phyloP scores from a whole-genome alignment of 1,284 basidiomycete genomes.

The Sanghuangporus sanghuang region DNA sequence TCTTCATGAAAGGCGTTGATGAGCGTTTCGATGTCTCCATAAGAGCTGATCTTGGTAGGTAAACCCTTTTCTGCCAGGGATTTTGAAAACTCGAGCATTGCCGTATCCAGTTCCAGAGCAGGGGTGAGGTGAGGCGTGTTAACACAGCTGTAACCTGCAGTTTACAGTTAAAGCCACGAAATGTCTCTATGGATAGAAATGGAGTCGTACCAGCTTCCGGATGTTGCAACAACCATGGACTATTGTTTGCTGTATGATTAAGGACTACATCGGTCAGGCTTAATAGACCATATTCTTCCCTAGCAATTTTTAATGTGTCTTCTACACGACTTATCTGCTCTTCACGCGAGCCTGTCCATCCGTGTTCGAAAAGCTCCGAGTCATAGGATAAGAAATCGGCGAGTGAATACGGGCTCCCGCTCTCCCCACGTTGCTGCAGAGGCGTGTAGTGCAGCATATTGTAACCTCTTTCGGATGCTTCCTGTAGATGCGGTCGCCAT shows the following conservation, averaged over 20 bases:
- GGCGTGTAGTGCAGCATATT: conserved; percentile 97
- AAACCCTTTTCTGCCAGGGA: conserved; percentile 63
- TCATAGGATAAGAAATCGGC: conserved; percentile 83
- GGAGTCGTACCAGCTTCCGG: conserved; percentile 79
- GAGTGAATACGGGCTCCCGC: conserved; percentile 89
- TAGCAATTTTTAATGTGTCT: conserved; percentile 61
- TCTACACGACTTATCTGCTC: conserved; percentile 53
- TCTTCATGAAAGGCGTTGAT: conserved; percentile 57
- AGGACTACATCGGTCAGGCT: conserved; percentile 91
- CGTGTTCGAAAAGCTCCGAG: conserved; percentile 56
- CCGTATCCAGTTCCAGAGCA: conserved; percentile 83
- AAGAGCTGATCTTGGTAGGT: conserved; percentile 61
- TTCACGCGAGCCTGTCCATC: conserved; percentile 33
- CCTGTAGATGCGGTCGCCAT: conserved; percentile 77
- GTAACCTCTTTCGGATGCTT: conserved; percentile 85
- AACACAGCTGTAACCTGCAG: conserved; percentile 75
- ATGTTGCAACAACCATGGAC: conserved; percentile 85
- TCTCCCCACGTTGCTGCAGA: conserved; percentile 83
- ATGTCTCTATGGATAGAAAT: neutral
- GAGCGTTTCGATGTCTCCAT: conserved; percentile 65
- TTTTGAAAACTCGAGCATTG: conserved; percentile 75
- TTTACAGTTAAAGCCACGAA: conserved; percentile 11
- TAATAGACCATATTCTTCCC: conserved; percentile 81
- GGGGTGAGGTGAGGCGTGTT: conserved; percentile 88
- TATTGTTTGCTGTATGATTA: conserved; percentile 93